phyloP scores from a whole-genome alignment of 768 basidiomycete genomes.

The Chalciporus chontae region DNA sequence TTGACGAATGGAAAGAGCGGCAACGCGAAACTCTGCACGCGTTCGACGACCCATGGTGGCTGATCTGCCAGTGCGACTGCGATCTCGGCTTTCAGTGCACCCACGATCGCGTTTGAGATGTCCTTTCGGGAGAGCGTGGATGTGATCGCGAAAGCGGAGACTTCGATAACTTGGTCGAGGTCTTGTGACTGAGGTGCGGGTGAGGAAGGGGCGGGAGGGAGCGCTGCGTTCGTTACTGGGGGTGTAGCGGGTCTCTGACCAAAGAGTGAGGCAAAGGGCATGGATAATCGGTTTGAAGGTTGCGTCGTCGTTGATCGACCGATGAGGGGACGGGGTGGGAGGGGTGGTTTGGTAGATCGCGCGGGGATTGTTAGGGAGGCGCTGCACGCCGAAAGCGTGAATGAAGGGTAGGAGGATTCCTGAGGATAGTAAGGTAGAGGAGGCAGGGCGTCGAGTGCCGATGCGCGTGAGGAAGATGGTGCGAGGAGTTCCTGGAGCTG shows the following conservation, averaged over 20 bases:
- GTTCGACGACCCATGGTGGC: conserved; percentile 58
- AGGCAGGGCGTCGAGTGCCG: conserved; percentile 45
- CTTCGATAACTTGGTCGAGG: conserved; percentile 42
- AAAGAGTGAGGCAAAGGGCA: conserved; percentile 82
- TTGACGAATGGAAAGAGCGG: conserved; percentile 59
- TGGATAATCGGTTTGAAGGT: conserved; percentile 49
- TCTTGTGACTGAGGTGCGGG: conserved; percentile 28
- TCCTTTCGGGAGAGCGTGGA: conserved; percentile 50
- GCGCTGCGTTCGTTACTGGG: conserved; percentile 29
- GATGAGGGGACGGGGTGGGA: conserved; percentile 35
- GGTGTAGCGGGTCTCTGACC: conserved; percentile 38
- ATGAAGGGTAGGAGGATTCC: conserved; percentile 46
- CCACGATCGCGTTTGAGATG: conserved; percentile 51
- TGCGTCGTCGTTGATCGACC: conserved; percentile 16
- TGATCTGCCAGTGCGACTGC: conserved; percentile 42
- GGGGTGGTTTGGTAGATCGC: conserved; percentile 47
- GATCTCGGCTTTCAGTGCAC: conserved; percentile 53
- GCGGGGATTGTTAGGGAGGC: conserved; percentile 32
- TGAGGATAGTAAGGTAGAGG: conserved; percentile 46
- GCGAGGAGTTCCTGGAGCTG: conserved; percentile 38
- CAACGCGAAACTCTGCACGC: conserved; percentile 51
- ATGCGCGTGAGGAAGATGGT: conserved; percentile 31
- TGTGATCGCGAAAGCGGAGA: conserved; percentile 60
- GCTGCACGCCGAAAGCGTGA: conserved; percentile 40
- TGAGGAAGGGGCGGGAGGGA: conserved; percentile 18